Conservation (phyloP, 1,139 yeast genomes). For the Pichia sp. region DNA sequence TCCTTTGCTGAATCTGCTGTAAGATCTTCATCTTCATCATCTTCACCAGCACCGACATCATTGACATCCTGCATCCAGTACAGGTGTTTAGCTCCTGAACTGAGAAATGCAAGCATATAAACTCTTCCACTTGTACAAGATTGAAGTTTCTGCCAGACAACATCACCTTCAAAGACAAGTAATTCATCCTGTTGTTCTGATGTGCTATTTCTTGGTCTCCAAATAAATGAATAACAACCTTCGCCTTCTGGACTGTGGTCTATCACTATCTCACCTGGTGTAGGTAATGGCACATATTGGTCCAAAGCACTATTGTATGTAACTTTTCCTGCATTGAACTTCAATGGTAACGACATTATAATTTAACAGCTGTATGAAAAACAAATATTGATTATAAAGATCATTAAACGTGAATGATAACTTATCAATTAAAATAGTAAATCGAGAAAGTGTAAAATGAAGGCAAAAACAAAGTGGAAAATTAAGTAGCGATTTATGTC, state of each 20-base stretch:
- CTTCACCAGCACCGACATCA: constrained; percentile 33
- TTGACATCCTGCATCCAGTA: constrained; percentile 89
- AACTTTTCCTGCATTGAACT: constrained; percentile 84
- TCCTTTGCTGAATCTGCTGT: constrained; percentile 7
- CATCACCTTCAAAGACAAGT: constrained; percentile 88
- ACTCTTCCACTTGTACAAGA: constrained; percentile 82
- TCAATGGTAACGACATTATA: constrained; percentile 30
- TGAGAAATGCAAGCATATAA: constrained; percentile 70
- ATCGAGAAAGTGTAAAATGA: too few relatives aligned
- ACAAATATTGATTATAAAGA: neutral
- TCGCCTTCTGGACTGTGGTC: constrained; percentile 55
- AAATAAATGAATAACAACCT: constrained; percentile 50
- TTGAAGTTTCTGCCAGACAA: constrained; percentile 67
- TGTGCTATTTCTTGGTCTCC: constrained; percentile 50
- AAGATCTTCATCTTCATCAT: constrained; percentile 38
- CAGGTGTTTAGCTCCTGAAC: constrained; percentile 77
- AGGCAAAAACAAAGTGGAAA: too few relatives aligned
- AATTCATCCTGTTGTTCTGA: constrained; percentile 55
- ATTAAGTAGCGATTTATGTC: too few relatives aligned
- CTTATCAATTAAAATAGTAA: too few relatives aligned
- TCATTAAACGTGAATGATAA: too few relatives aligned
- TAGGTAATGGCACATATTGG: constrained; percentile 67
- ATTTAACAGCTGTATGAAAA: neutral
- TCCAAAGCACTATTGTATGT: constrained; percentile 63
- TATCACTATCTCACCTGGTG: constrained; percentile 68